These are phyloP conservation scores for Hanseniaspora nectarophila DNA, from an alignment of 805 yeast genomes.

Conservation along the genomic window DNA sequence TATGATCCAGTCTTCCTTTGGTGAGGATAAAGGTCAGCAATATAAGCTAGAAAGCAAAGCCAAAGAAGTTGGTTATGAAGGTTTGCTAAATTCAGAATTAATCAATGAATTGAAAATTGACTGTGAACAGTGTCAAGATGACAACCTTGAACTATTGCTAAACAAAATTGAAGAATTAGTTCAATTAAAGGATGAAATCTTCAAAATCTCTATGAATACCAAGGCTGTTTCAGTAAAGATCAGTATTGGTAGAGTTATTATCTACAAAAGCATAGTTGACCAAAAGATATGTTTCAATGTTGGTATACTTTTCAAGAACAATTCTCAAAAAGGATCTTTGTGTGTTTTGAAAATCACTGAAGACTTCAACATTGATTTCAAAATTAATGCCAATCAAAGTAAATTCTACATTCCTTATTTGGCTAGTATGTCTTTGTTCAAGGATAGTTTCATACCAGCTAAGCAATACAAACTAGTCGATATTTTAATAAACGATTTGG, in stretches of 20 bases:
- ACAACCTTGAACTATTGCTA: slow-evolving; percentile 35
- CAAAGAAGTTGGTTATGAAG: slow-evolving; percentile 27
- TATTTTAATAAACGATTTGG: slow-evolving; percentile 24
- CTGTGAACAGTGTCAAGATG: slow-evolving; percentile 29
- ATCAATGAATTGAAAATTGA: slow-evolving; percentile 5
- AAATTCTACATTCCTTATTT: slow-evolving; percentile 8
- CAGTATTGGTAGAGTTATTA: slow-evolving; percentile 44
- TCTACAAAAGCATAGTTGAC: slow-evolving; percentile 41
- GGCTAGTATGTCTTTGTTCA: not conserved
- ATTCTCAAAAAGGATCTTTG: slow-evolving; percentile 17
- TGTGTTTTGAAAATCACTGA: slow-evolving; percentile 28
- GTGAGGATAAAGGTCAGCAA: slow-evolving; percentile 77
- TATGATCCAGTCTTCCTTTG: slow-evolving; percentile 90
- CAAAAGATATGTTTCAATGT: slow-evolving; percentile 20
- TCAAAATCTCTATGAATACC: slow-evolving; percentile 37
- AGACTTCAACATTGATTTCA: slow-evolving; percentile 17
- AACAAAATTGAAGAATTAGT: slow-evolving; percentile 37
- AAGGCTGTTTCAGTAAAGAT: slow-evolving; percentile 40
- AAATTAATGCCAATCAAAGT: slow-evolving; percentile 4
- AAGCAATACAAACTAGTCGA: slow-evolving; percentile 21
- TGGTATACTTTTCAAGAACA: slow-evolving; percentile 43
- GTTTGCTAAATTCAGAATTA: slow-evolving; percentile 5
- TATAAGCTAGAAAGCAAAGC: slow-evolving; percentile 31
- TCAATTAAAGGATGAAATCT: slow-evolving; percentile 34
- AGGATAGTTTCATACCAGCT: slow-evolving; percentile 10